Percentiles rank a stretch among this genome's conserved stretches.
Evolutionary conservation across 129 eudicot species (phyloP).

Genomic region (Saussurea involucrata): DNA sequence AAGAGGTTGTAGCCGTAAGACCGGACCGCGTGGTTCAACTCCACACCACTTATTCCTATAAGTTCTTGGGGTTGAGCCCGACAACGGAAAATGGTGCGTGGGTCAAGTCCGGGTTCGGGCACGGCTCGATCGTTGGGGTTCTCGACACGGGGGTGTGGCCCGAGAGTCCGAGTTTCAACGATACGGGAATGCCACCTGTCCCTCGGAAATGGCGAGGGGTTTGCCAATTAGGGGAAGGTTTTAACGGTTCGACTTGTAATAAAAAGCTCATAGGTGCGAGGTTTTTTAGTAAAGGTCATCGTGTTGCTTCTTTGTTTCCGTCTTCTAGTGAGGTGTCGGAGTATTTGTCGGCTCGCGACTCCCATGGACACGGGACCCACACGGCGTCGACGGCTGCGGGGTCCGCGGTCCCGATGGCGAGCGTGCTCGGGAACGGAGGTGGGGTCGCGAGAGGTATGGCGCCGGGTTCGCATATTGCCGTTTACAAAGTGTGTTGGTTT

Average conservation of each 20-base stretch:
- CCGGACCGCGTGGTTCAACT: slow-evolving; percentile 57
- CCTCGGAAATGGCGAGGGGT: slow-evolving; percentile 80
- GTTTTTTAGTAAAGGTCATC: slow-evolving; percentile 83
- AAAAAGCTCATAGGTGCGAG: slow-evolving; percentile 81
- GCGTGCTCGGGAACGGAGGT: slow-evolving; percentile 71
- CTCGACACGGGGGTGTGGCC: slow-evolving; percentile 98
- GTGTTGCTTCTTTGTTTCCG: slow-evolving; percentile 49
- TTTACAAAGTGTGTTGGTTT: slow-evolving; percentile 96
- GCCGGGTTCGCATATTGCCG: slow-evolving; percentile 80
- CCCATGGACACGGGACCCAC: slow-evolving; percentile 95
- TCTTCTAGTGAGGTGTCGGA: slow-evolving; percentile 38
- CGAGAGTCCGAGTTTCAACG: slow-evolving; percentile 90
- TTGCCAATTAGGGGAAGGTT: slow-evolving; percentile 74
- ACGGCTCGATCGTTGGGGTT: slow-evolving; percentile 77
- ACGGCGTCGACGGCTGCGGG: slow-evolving; percentile 96
- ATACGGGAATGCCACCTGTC: slow-evolving; percentile 66
- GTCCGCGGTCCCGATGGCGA: slow-evolving; percentile 58
- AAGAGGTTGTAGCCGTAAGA: slow-evolving; percentile 64
- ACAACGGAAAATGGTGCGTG: slow-evolving; percentile 51
- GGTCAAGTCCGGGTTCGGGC: slow-evolving; percentile 63
- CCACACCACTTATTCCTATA: slow-evolving; percentile 90
- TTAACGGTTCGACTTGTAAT: slow-evolving; percentile 57
- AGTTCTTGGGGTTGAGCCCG: slow-evolving; percentile 73
- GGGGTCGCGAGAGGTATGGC: slow-evolving; percentile 98
- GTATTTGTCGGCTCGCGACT: slow-evolving; percentile 80